phyloP scores from a whole-genome alignment of 495 filamentous ascomycete genomes.

The Penicillium fimorum region DNA sequence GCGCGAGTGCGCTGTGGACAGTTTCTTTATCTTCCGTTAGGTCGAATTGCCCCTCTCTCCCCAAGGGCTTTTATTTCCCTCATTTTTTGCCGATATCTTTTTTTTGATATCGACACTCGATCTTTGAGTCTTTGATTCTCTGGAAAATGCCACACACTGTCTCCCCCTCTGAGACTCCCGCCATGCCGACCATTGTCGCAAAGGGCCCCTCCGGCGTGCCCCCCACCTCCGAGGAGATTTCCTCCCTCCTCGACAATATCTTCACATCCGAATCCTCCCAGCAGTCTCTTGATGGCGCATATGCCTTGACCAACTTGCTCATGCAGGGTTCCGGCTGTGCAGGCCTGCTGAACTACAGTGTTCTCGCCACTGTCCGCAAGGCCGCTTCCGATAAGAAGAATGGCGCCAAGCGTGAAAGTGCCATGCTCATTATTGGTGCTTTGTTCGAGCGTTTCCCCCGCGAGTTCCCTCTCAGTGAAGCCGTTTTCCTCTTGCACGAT shows the following conservation, averaged over 20 bases:
- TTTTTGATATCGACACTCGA: conserved; percentile 14
- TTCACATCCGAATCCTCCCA: conserved; percentile 81
- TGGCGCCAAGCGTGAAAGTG: conserved; percentile 78
- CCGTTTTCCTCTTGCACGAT: conserved; percentile 75
- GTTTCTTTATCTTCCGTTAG: conserved; percentile 6
- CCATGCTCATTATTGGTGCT: conserved; percentile 92
- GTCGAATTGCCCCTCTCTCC: conserved; percentile 19
- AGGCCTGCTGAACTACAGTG: conserved; percentile 70
- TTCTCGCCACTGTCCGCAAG: conserved; percentile 71
- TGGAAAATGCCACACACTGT: conserved; percentile 65
- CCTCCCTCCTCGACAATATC: conserved; percentile 67
- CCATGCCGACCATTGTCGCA: conserved; percentile 61
- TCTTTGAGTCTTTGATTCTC: conserved; percentile 2
- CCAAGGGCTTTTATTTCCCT: conserved; percentile 3
- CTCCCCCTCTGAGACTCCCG: conserved; percentile 55
- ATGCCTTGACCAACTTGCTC: conserved; percentile 76
- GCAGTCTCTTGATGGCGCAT: conserved; percentile 81
- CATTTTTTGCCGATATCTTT: conserved; percentile 6
- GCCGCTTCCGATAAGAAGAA: conserved; percentile 94
- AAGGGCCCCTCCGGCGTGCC: conserved; percentile 52
- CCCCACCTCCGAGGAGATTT: conserved; percentile 70
- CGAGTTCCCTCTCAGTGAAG: conserved; percentile 74
- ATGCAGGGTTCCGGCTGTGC: conserved; percentile 74
- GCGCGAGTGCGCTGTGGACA: conserved; percentile 6
- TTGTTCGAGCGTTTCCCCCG: conserved; percentile 85